These are phyloP conservation scores for Cystobasidium sp. DNA, from an alignment of 1,284 basidiomycete genomes.

Conservation along the genomic window DNA sequence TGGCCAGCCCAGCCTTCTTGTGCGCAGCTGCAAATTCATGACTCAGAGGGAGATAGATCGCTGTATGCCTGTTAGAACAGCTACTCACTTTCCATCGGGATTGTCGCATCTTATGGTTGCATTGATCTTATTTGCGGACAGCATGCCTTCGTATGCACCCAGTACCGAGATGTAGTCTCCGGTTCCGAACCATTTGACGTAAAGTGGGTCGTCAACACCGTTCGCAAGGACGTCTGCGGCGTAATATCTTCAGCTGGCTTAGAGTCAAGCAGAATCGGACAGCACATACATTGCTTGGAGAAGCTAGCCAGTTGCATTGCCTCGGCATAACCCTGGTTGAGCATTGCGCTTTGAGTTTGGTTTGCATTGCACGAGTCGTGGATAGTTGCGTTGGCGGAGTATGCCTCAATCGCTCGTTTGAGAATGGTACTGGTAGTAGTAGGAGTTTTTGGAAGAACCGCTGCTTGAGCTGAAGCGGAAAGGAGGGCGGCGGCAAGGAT, in stretches of 20 bases:
- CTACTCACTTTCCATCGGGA: constrained; percentile 56
- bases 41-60: background rate
- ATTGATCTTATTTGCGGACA: constrained; percentile 55
- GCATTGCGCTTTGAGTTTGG: constrained; percentile 45
- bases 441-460: background rate
- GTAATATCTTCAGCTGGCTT: constrained; percentile 46
- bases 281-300: constrained; percentile 50
- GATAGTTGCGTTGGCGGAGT: constrained; percentile 55
- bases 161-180: constrained; percentile 54
- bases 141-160: constrained; percentile 56
- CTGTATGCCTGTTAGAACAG: background rate
- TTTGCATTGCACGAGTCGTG: constrained; percentile 59
- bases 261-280: constrained; percentile 53
- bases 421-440: constrained; percentile 42
- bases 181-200: constrained; percentile 58
- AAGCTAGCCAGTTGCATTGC: constrained; percentile 14
- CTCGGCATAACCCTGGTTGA: constrained; percentile 7
- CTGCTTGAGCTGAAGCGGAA: constrained; percentile 12
- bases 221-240: constrained; percentile 55
- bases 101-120: constrained; percentile 59
- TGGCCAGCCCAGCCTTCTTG: constrained; percentile 58
- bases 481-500: constrained; percentile 19
- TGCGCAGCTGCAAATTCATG: constrained; percentile 51
- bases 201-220: constrained; percentile 55
- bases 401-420: constrained; percentile 51